These are phyloP conservation scores for Fusarium piperis DNA, from an alignment of 2,329 filamentous ascomycete genomes.

Conservation along the genomic window DNA sequence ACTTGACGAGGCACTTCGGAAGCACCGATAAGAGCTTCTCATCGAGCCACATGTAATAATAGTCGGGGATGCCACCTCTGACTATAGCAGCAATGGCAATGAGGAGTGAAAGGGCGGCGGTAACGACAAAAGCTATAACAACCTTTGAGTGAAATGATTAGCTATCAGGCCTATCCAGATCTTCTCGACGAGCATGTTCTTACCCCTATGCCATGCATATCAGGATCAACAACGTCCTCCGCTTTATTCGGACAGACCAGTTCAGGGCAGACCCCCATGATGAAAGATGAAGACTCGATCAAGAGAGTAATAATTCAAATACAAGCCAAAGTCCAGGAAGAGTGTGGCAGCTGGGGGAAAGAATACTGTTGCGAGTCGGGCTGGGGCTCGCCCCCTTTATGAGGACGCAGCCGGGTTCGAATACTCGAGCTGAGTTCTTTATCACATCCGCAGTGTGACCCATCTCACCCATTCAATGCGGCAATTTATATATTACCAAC, in stretches of 20 bases:
- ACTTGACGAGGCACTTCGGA: neutral
- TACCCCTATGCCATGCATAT: conserved; percentile 30
- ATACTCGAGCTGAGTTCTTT: neutral
- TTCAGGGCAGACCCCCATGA: too few relatives aligned
- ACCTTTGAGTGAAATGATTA: too few relatives aligned
- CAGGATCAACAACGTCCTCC: conserved; percentile 14
- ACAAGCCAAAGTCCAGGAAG: too few relatives aligned
- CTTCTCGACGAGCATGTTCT: too few relatives aligned
- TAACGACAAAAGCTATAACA: conserved; percentile 14
- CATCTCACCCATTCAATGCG: neutral
- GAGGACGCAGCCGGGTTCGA: neutral
- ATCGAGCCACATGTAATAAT: conserved; percentile 18
- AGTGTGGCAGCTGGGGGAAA: too few relatives aligned
- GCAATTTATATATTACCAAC: neutral
- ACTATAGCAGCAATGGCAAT: conserved; percentile 7
- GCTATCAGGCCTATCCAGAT: too few relatives aligned
- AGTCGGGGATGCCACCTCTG: conserved; percentile 19
- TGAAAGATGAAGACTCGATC: too few relatives aligned
- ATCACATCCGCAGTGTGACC: neutral
- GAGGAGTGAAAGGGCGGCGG: conserved; percentile 13
- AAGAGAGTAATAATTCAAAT: too few relatives aligned
- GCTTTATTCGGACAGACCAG: neutral
- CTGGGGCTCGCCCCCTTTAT: too few relatives aligned
- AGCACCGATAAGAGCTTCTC: conserved; percentile 14
- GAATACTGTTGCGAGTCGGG: too few relatives aligned